A percentile compares a stretch with the other conserved stretches of the same genome.
Conservation (phyloP, 345 rosid species). For the Moringa oleifera region DNA sequence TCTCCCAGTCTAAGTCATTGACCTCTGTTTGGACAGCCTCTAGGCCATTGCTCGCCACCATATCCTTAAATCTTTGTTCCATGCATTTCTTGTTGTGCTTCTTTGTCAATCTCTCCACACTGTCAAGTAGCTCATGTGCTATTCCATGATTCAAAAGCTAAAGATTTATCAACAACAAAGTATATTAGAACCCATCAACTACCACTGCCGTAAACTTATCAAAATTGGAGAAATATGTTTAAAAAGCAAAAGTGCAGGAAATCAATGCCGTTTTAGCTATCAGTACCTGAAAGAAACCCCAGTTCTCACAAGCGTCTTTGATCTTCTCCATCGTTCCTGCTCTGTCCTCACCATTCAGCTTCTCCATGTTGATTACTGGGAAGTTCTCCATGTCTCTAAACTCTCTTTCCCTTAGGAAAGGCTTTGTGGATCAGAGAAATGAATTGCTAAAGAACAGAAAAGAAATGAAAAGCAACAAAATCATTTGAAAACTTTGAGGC, state of each 20-base stretch:
- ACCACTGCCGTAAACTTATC: too few relatives aligned
- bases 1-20: constrained; percentile 87
- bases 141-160: constrained; percentile 85
- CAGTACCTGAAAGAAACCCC: constrained; percentile 96
- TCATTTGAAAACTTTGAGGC: too few relatives aligned
- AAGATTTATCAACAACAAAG: neutral
- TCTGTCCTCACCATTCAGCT: constrained; percentile 64
- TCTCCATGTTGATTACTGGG: constrained; percentile 67
- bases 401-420: too few relatives aligned
- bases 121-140: constrained; percentile 59
- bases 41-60: constrained; percentile 57
- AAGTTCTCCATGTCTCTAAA: constrained; percentile 50
- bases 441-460: too few relatives aligned
- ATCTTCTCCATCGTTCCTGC: constrained; percentile 54
- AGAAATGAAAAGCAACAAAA: too few relatives aligned
- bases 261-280: neutral
- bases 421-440: too few relatives aligned
- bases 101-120: constrained; percentile 64
- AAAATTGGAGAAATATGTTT: too few relatives aligned
- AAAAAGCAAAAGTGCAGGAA: too few relatives aligned
- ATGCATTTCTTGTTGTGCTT: constrained; percentile 77
- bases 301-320: constrained; percentile 92
- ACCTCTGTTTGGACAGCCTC: constrained; percentile 58
- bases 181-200: too few relatives aligned
- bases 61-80: constrained; percentile 82